Percentiles rank a stretch among this genome's conserved stretches.
Evolutionary conservation across 352 stramenopile species (phyloP).

Genomic region (Globisporangium perplexum): DNA sequence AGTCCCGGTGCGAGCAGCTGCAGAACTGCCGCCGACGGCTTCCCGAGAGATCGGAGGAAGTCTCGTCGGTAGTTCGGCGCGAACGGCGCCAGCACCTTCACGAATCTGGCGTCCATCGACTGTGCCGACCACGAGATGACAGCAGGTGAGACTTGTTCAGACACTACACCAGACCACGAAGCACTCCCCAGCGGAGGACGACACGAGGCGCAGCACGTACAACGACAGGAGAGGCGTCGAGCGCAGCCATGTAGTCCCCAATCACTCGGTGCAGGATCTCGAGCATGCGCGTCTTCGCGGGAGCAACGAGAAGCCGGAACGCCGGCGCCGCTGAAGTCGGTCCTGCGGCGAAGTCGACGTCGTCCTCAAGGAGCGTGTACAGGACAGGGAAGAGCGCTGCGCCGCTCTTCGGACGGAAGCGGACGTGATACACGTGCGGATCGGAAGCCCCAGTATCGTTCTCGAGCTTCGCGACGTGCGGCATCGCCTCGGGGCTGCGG

Average conservation of each 20-base stretch:
- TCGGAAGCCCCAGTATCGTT: not conserved
- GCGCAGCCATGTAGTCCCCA: conserved; percentile 31
- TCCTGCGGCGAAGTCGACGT: conserved; percentile 14
- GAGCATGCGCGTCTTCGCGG: conserved; percentile 31
- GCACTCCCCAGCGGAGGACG: not conserved
- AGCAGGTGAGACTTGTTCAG: no score
- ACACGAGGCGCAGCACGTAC: conserved; percentile 14
- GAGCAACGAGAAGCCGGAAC: conserved; percentile 3
- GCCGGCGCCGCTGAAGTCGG: conserved; percentile 11
- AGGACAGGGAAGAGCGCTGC: conserved; percentile 7
- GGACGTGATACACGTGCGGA: not conserved
- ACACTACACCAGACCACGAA: conserved; percentile 1
- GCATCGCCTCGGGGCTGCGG: not conserved
- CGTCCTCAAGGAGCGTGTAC: conserved; percentile 19
- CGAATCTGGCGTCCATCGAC: conserved; percentile 24
- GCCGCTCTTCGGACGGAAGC: not conserved
- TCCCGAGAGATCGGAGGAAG: conserved; percentile 21
- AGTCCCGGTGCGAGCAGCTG: conserved; percentile 16
- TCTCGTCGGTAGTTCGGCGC: conserved; percentile 16
- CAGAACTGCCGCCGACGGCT: conserved; percentile 23
- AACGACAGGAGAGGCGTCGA: conserved; percentile 35
- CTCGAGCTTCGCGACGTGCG: not conserved
- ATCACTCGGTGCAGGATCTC: conserved; percentile 36
- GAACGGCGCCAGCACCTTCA: conserved; percentile 32
- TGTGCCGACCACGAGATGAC: not conserved